Conservation (phyloP, 2,329 filamentous ascomycete species). For the Verticillium tricorpus region DNA sequence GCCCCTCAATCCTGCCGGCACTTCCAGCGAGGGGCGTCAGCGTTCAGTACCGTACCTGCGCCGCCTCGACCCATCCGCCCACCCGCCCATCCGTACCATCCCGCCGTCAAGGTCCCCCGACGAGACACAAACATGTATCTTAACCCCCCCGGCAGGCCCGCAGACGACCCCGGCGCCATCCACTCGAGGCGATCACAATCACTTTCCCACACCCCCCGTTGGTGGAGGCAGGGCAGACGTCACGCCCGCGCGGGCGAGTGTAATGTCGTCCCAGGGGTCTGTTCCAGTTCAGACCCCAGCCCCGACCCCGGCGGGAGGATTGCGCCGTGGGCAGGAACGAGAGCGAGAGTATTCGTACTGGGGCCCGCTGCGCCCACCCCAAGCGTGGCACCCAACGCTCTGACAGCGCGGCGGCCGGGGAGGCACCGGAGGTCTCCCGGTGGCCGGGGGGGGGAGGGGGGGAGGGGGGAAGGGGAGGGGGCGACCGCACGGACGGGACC, state of each 20-base stretch:
- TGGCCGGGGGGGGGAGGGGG: neutral
- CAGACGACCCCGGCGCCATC: neutral
- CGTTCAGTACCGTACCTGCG: neutral
- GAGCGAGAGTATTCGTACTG: neutral
- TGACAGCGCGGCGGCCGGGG: neutral
- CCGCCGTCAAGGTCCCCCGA: neutral
- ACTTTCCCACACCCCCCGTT: neutral
- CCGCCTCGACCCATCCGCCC: neutral
- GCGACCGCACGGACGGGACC: neutral
- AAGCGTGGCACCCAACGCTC: neutral
- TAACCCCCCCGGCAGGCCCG: neutral
- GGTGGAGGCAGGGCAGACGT: too few species aligned
- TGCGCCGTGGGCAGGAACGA: too few species aligned
- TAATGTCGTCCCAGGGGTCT: neutral
- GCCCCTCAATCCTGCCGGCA: neutral
- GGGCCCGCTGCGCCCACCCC: neutral
- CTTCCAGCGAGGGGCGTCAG: neutral
- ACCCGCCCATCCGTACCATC: neutral
- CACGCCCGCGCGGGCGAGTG: neutral
- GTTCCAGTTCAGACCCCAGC: neutral
- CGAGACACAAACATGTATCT: too few species aligned
- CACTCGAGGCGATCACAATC: neutral
- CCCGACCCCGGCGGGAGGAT: too few species aligned
- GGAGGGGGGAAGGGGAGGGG: too few species aligned
- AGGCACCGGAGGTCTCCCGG: neutral